Evolutionary conservation across 176 grass and related monocot genomes (phyloP), one percentile per base, ranked within the genome.

Genomic region (Eragrostis curvula): DNA sequence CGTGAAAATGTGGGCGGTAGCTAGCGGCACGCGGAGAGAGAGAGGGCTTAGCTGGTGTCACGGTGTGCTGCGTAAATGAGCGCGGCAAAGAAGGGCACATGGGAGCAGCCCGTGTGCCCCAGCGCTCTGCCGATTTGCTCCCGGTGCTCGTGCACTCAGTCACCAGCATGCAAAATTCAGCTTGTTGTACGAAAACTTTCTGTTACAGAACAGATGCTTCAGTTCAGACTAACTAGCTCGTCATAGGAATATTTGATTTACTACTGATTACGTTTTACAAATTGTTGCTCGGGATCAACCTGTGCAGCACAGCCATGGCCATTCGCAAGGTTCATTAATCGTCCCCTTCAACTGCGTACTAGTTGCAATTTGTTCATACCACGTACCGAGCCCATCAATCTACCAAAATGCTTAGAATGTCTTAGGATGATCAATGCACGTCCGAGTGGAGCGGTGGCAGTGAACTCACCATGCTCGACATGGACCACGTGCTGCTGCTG

Each of bases 41-140:
- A 36, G 32, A 36, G 4, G 32, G 53, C 7, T 21, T 36, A 68
- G 77, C 63, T 80, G 77, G 63, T 36, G 46, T 11, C 18, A 48
- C 75, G n/a, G 9, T 10, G 46, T 9, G 77, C 61, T 7, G 6
- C 29, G 66, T 79, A n/a, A 79, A 79, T 67, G 77, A 68, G 47
- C 63, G 21, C 21, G 10, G 32, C 32, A 36, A 46, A 66, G 44
- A 51, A 63, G 20, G 21, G 28, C 77, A 80, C 77, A 55, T 79
- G 77, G 77, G 20, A 23, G 53, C 53, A 53, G 2, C 13, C 56
- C 14, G 55, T 46, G 39, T 23, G 73, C 39, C 55, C 55, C 55
- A 63, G 42, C 23, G 15, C 56, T 45, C 74, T 61, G 74, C 8
- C 23, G n/a, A 20, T 9, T 14, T 14, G 18, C 8, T 23, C 42